Base-by-base conservation (phyloP, 148 eudicot genomes). In the Persicaria tinctoria region DNA sequence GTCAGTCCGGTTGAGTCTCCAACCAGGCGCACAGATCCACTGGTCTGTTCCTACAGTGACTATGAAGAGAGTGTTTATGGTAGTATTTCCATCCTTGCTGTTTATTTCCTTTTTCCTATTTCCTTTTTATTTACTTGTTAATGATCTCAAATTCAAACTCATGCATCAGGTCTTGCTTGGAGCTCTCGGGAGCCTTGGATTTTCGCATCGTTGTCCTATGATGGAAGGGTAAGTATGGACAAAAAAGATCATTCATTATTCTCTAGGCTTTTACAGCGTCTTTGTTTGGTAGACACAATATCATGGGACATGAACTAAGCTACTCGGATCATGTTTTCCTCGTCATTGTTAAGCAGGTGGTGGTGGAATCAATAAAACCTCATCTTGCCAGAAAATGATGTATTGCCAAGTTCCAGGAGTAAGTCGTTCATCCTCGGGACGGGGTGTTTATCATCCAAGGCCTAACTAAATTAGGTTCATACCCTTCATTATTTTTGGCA, bases 31-130 rank as follows among this genome's bases (percentile, higher is more conserved):
- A 63, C 78, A 51, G 85, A 89, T 72, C 85, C 93, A 73, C 80
- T 92, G 80, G 86, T 92, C 70, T 72, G 82, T 80, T 80, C 97
- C 12, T 96, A 88, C 88, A 92, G 74, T 77, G 99, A 96, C 81
- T 96, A 92, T 76, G 99, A 96, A 88, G 99, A 96, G 86, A 88
- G 91, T 79, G 94, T 92, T 69, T 96, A 96, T 87, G 99, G 97
- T 95, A 81, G 73, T 41, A 76, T 69, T 41, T 51, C 27, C 23
- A 16, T 45, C 47, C 12, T 56, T 9, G 3, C 16, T 74, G 16
- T 12, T n/a, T 5, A 8, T 5, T 41, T 0, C 2, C 13, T 14
- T 13, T 17, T n/a, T n/a, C 3, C 16, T 23, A 6, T 44, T 6
- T 38, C 1, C 18, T 32, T 16, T 45, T 2, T 6, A 51, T 55